These are phyloP conservation scores for Coemansia pectinata DNA, from an alignment of 192 early-diverging fungal species.

Conservation along the genomic window DNA sequence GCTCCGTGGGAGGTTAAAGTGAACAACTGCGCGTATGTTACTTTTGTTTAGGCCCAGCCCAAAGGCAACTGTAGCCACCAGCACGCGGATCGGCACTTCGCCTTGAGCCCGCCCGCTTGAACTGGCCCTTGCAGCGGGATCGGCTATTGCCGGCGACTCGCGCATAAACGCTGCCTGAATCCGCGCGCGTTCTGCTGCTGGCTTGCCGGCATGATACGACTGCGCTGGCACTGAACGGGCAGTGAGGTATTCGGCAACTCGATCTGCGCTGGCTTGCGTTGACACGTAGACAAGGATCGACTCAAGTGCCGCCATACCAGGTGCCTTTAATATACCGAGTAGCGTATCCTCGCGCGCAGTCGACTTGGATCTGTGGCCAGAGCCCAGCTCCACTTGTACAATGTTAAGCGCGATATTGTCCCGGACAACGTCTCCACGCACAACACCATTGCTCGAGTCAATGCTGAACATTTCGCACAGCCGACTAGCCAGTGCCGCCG, in stretches of 20 bases:
- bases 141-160: constrained; percentile 3
- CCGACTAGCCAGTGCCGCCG: constrained; percentile 52
- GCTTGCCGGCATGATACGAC: constrained; percentile 77
- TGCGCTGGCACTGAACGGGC: constrained; percentile 67
- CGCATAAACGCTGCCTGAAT: constrained; percentile 72
- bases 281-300: constrained; percentile 71
- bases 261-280: constrained; percentile 67
- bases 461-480: constrained; percentile 67
- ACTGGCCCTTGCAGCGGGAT: not conserved
- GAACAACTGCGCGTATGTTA: constrained; percentile 72
- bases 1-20: constrained; percentile 69
- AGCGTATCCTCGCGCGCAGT: constrained; percentile 58
- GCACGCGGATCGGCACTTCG: constrained; percentile 56
- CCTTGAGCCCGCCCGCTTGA: too few relatives aligned
- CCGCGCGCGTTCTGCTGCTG: constrained; percentile 57
- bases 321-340: constrained; percentile 57
- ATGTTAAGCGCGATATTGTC: constrained; percentile 66
- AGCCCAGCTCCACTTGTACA: constrained; percentile 38
- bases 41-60: constrained; percentile 75
- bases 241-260: constrained; percentile 66
- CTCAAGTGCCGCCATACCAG: constrained; percentile 54
- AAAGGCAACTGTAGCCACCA: constrained; percentile 76
- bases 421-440: constrained; percentile 58
- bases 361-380: constrained; percentile 5
- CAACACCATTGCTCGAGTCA: constrained; percentile 46